Evolutionary conservation across 257 asterid species (phyloP).

Genomic region (Primulina eburnea): DNA sequence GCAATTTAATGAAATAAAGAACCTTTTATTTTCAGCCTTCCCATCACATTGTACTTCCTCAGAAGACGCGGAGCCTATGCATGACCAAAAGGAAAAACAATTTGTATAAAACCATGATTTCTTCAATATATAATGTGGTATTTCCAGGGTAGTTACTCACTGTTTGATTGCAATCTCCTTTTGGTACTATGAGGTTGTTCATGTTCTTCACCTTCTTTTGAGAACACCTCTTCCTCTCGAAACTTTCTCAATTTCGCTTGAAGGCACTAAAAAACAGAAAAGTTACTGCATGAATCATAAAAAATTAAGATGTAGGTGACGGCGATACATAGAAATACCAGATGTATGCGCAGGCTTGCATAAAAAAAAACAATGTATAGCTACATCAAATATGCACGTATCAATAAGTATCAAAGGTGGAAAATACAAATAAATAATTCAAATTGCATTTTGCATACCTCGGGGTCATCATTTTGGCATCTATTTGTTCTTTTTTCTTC

Average conservation of each 20-base stretch:
- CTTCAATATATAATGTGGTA: neutral
- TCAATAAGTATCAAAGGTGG: neutral
- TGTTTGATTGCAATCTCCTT: constrained; percentile 31
- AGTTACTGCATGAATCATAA: neutral
- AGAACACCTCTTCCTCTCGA: constrained; percentile 26
- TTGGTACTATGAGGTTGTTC: constrained; percentile 31
- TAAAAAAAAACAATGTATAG: constrained; percentile 1
- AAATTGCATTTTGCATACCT: constrained; percentile 41
- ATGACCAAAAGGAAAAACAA: constrained; percentile 8
- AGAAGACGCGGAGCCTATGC: constrained; percentile 40
- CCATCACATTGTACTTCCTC: constrained; percentile 31
- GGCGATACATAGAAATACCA: neutral
- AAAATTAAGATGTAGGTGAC: neutral
- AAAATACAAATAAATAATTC: neutral
- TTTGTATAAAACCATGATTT: constrained; percentile 10
- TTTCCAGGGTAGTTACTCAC: constrained; percentile 38
- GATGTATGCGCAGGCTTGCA: neutral
- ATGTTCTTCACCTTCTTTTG: constrained; percentile 29
- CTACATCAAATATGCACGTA: neutral
- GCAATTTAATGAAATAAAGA: constrained; percentile 6
- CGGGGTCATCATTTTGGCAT: constrained; percentile 28
- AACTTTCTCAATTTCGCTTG: constrained; percentile 31
- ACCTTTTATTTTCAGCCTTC: constrained; percentile 51
- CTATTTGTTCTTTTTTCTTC: constrained; percentile 23
- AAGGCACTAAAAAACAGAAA: constrained; percentile 9